These are phyloP conservation scores for Tremella mesenterica DNA, from an alignment of 768 basidiomycete species.

Conservation along the genomic window DNA sequence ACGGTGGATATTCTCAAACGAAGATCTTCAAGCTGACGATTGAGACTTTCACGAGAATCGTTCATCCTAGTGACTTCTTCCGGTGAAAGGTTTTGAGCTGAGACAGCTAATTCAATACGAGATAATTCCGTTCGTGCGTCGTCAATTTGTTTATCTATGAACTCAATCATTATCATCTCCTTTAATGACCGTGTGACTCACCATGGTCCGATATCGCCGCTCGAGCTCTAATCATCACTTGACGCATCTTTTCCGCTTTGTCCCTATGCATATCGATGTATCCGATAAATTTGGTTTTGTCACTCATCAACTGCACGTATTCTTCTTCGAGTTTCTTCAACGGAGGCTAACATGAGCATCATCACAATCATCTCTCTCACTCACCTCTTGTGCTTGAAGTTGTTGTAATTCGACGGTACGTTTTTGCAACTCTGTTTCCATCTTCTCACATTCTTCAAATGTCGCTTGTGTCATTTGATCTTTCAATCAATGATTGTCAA, in stretches of 20 bases:
- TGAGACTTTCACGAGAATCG: slow-evolving; percentile 70
- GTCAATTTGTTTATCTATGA: slow-evolving; percentile 48
- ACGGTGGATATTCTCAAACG: slow-evolving; percentile 67
- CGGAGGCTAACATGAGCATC: slow-evolving; percentile 29
- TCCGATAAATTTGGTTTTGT: slow-evolving; percentile 47
- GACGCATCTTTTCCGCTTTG: slow-evolving; percentile 60
- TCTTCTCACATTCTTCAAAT: slow-evolving; percentile 19
- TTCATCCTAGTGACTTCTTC: slow-evolving; percentile 90
- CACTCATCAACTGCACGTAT: slow-evolving; percentile 54
- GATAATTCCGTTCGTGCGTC: slow-evolving; percentile 59
- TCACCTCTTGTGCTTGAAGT: slow-evolving; percentile 37
- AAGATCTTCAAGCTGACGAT: slow-evolving; percentile 44
- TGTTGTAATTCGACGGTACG: slow-evolving; percentile 24
- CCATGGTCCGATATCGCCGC: slow-evolving; percentile 28
- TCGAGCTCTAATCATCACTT: slow-evolving; percentile 52
- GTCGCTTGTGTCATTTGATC: slow-evolving; percentile 20
- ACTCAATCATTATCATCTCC: background rate
- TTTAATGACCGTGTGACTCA: slow-evolving; percentile 9
- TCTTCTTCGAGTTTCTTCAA: slow-evolving; percentile 47
- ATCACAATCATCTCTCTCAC: background rate
- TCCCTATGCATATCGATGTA: slow-evolving; percentile 44
- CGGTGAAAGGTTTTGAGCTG: slow-evolving; percentile 76
- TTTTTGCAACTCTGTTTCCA: slow-evolving; percentile 24
- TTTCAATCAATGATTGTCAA: slow-evolving; percentile 15
- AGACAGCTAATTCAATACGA: slow-evolving; percentile 59